Evolutionary conservation across 2,329 filamentous ascomycete genomes (phyloP).

Genomic region (Triangularia verruculosa): DNA sequence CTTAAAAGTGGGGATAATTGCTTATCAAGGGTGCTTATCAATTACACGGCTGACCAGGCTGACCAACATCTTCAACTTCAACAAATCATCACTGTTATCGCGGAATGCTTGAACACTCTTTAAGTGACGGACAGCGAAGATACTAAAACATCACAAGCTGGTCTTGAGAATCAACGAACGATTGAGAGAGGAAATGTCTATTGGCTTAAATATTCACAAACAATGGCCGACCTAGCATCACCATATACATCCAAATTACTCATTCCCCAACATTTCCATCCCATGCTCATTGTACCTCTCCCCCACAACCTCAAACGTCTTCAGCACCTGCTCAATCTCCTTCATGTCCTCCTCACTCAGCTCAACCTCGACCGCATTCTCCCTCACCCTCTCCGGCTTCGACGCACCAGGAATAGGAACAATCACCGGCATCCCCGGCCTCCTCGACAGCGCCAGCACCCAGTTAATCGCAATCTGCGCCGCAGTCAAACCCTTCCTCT

Average conservation of each 20-base stretch:
- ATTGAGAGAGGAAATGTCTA: neutral
- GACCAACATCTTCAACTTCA: neutral
- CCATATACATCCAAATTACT: neutral
- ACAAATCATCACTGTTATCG: no score
- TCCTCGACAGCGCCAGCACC: slow-evolving; percentile 49
- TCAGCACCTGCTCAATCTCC: slow-evolving; percentile 21
- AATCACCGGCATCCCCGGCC: slow-evolving; percentile 53
- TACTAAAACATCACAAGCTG: no score
- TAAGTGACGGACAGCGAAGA: no score
- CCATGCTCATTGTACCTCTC: slow-evolving; percentile 16
- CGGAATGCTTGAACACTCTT: no score
- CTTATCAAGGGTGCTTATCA: neutral
- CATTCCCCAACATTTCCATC: slow-evolving; percentile 16
- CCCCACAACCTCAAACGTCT: slow-evolving; percentile 19
- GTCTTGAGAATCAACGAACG: no score
- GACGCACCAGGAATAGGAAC: slow-evolving; percentile 67
- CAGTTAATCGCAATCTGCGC: slow-evolving; percentile 67
- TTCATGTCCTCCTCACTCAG: slow-evolving; percentile 25
- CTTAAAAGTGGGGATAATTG: neutral
- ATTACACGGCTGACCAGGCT: neutral
- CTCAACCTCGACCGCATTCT: slow-evolving; percentile 53
- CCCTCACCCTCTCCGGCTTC: slow-evolving; percentile 52
- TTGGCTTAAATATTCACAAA: neutral
- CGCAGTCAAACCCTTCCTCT: slow-evolving; percentile 57
- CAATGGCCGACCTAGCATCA: no score